Percentiles rank a stretch among this genome's conserved stretches.
Evolutionary conservation across 2,329 filamentous ascomycete genomes (phyloP).

Genomic region (Phaeophleospora eucalypticola): DNA sequence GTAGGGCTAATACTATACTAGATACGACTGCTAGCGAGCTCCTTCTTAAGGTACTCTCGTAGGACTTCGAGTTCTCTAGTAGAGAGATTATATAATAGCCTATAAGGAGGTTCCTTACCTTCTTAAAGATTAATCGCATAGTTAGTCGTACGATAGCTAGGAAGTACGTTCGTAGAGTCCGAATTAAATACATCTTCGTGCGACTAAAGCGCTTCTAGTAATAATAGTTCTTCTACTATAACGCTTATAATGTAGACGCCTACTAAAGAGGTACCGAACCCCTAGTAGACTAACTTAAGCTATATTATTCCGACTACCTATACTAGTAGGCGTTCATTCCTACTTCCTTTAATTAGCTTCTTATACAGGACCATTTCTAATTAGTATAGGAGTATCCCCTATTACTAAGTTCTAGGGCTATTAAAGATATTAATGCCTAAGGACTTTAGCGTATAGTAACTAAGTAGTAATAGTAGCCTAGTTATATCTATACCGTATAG

Average conservation of each 20-base stretch:
- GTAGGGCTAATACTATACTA: neutral
- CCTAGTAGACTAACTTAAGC: too few relatives aligned
- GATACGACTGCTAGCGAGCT: neutral
- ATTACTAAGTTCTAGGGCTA: neutral
- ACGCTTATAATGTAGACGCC: neutral
- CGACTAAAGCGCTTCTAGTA: neutral
- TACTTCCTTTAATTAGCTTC: neutral
- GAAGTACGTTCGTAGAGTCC: neutral
- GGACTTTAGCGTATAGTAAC: neutral
- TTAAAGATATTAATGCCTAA: neutral
- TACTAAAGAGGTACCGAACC: too few relatives aligned
- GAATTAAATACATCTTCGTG: neutral
- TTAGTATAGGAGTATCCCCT: neutral
- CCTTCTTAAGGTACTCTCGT: neutral
- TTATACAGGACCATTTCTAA: neutral
- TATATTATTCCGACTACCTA: neutral
- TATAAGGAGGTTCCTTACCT: neutral
- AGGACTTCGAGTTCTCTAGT: slow-evolving; percentile 2
- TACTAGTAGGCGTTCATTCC: neutral
- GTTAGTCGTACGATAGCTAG: neutral
- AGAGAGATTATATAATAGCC: slow-evolving; percentile 1
- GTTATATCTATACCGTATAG: neutral
- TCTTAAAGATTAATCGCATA: neutral
- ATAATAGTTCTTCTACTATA: neutral
- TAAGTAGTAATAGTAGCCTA: neutral